Evolutionary conservation across 2,329 filamentous ascomycete genomes (phyloP).

Genomic region (Phialocephala subalpina): DNA sequence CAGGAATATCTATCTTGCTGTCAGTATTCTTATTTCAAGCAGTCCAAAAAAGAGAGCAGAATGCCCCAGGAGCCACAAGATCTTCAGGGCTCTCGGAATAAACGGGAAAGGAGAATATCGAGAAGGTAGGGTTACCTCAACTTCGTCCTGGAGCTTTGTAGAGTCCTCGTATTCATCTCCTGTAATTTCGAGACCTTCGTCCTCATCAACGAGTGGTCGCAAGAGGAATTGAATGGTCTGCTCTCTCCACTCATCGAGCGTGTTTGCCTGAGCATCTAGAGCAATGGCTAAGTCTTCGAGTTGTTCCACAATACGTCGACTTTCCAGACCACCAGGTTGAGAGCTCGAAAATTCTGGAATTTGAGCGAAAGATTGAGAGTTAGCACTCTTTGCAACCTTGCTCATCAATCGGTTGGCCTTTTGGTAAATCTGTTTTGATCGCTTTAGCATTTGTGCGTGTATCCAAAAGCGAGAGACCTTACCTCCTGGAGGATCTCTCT

Average conservation of each 20-base stretch:
- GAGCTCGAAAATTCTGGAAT: constrained; percentile 67
- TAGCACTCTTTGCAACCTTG: constrained; percentile 61
- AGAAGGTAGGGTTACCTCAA: constrained; percentile 61
- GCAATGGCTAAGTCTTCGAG: constrained; percentile 70
- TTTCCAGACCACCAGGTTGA: constrained; percentile 75
- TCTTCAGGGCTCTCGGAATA: no score
- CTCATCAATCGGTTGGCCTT: constrained; percentile 72
- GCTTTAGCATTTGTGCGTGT: constrained; percentile 29
- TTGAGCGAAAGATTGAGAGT: constrained; percentile 63
- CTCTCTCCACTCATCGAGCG: constrained; percentile 79
- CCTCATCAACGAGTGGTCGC: constrained; percentile 82
- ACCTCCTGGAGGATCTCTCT: constrained; percentile 76
- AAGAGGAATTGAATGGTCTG: constrained; percentile 76
- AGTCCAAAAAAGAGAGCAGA: no score
- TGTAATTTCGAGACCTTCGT: constrained; percentile 76
- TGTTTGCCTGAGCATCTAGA: constrained; percentile 75
- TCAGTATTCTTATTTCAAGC: no score
- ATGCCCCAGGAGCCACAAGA: no score
- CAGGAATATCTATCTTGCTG: constrained; percentile 64
- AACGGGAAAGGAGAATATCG: no score
- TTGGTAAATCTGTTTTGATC: constrained; percentile 41
- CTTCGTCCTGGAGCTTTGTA: constrained; percentile 85
- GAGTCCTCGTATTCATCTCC: constrained; percentile 92
- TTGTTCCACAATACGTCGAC: constrained; percentile 68
- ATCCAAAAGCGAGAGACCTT: constrained; percentile 24